phyloP scores from a whole-genome alignment of 495 filamentous ascomycete species.

The Aspergillus biplanus region DNA sequence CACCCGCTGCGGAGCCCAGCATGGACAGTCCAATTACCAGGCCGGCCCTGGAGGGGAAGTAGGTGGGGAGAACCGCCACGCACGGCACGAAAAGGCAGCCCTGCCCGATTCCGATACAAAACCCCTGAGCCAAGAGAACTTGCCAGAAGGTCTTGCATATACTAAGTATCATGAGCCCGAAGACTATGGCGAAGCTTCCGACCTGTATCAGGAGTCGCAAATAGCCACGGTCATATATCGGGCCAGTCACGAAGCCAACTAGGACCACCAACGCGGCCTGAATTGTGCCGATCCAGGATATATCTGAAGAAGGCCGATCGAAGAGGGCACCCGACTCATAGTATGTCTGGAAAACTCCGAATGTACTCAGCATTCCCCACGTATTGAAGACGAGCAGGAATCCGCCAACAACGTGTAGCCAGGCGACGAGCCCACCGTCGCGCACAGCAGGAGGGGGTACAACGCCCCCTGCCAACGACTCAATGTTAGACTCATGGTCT shows the following conservation, averaged over 20 bases:
- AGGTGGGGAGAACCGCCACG: constrained; percentile 38
- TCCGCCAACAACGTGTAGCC: constrained; percentile 15
- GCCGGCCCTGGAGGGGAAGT: constrained; percentile 37
- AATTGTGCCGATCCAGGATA: constrained; percentile 55
- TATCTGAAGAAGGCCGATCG: constrained; percentile 39
- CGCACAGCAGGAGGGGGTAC: not conserved
- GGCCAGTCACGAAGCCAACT: constrained; percentile 57
- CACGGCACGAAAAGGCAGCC: constrained; percentile 39
- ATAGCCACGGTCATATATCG: constrained; percentile 62
- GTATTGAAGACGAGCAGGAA: constrained; percentile 29
- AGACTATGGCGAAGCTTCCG: constrained; percentile 34
- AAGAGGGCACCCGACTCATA: constrained; percentile 26
- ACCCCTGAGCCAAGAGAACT: constrained; percentile 39
- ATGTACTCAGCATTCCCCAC: constrained; percentile 38
- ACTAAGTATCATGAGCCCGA: constrained; percentile 50
- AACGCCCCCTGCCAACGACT: not conserved
- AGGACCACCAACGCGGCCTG: constrained; percentile 61
- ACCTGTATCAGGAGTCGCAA: constrained; percentile 46
- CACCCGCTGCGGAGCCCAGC: constrained; percentile 37
- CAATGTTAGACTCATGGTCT: not conserved
- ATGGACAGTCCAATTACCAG: constrained; percentile 36
- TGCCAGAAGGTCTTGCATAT: constrained; percentile 37
- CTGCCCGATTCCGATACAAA: constrained; percentile 42
- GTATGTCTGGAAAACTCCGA: constrained; percentile 39
- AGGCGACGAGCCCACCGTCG: constrained; percentile 12